phyloP scores from a whole-genome alignment of 139 green algal species.

The Chlorella vulgaris region DNA sequence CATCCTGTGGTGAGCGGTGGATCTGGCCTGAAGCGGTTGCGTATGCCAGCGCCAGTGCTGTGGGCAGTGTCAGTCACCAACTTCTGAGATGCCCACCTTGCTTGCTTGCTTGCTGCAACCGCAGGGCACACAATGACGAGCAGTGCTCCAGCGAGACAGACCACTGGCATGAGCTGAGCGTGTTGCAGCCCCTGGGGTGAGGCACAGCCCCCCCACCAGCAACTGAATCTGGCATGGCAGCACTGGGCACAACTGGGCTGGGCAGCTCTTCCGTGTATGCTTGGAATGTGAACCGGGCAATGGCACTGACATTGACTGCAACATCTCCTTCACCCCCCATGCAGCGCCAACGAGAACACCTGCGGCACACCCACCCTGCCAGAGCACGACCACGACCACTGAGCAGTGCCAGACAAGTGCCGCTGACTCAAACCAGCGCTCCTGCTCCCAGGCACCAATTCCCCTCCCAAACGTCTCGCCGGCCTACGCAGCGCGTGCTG shows the following conservation, averaged over 20 bases:
- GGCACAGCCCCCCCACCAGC: background rate
- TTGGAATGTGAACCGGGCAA: background rate
- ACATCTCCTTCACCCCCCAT: background rate
- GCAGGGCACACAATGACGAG: background rate
- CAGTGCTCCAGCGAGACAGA: background rate
- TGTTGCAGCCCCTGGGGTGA: background rate
- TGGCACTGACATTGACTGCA: background rate
- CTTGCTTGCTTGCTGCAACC: background rate
- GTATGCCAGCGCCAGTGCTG: too few species aligned
- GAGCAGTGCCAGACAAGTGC: background rate
- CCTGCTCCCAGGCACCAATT: too few species aligned
- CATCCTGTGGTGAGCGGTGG: background rate
- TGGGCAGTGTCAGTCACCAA: too few species aligned
- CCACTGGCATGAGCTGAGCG: background rate
- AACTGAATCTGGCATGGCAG: background rate
- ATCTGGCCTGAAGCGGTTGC: too few species aligned
- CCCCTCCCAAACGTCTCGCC: too few species aligned
- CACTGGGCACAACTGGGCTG: too few species aligned
- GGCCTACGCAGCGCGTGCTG: too few species aligned
- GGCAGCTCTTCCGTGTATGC: too few species aligned
- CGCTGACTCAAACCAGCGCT: background rate
- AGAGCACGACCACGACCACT: background rate
- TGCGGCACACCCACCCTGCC: background rate
- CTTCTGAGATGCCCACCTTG: background rate
- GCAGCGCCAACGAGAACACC: background rate